Percentiles rank a stretch among this genome's conserved stretches.
These are phyloP conservation scores for Fusarium pilosicola DNA, from an alignment of 2,329 filamentous ascomycete genomes.

Conservation along the genomic window DNA sequence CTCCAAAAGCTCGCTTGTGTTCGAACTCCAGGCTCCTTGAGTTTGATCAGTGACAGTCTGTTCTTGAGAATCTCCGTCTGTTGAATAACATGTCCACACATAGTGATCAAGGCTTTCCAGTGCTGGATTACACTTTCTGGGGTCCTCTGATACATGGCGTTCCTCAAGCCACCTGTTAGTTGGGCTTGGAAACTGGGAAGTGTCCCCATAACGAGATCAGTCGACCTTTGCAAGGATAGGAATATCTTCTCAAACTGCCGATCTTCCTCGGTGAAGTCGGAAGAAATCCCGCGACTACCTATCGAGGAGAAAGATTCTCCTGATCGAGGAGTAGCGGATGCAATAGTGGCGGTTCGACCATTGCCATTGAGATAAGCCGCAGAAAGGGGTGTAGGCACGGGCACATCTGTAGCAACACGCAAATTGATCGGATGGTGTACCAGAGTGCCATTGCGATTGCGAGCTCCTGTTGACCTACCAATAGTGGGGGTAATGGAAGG, in stretches of 20 bases:
- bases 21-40: slow-evolving; percentile 83
- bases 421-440: slow-evolving; percentile 64
- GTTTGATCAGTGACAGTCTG: slow-evolving; percentile 80
- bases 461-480: slow-evolving; percentile 54
- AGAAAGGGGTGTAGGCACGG: slow-evolving; percentile 47
- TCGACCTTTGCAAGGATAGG: slow-evolving; percentile 76
- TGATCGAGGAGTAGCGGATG: slow-evolving; percentile 78
- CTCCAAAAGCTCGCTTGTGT: slow-evolving; percentile 71
- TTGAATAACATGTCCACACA: slow-evolving; percentile 75
- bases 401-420: slow-evolving; percentile 65
- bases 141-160: slow-evolving; percentile 68
- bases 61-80: slow-evolving; percentile 78
- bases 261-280: slow-evolving; percentile 80
- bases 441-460: slow-evolving; percentile 51
- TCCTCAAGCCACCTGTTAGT: slow-evolving; percentile 71
- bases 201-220: slow-evolving; percentile 76
- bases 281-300: slow-evolving; percentile 56
- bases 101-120: slow-evolving; percentile 77
- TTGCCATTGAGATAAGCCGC: slow-evolving; percentile 60
- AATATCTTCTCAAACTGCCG: slow-evolving; percentile 85
- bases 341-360: slow-evolving; percentile 62
- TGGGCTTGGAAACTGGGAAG: slow-evolving; percentile 77
- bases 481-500: slow-evolving; percentile 64
- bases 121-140: slow-evolving; percentile 69
- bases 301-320: slow-evolving; percentile 80